phyloP scores from a whole-genome alignment of 2,329 filamentous ascomycete genomes.

The Beauveria sp. region DNA sequence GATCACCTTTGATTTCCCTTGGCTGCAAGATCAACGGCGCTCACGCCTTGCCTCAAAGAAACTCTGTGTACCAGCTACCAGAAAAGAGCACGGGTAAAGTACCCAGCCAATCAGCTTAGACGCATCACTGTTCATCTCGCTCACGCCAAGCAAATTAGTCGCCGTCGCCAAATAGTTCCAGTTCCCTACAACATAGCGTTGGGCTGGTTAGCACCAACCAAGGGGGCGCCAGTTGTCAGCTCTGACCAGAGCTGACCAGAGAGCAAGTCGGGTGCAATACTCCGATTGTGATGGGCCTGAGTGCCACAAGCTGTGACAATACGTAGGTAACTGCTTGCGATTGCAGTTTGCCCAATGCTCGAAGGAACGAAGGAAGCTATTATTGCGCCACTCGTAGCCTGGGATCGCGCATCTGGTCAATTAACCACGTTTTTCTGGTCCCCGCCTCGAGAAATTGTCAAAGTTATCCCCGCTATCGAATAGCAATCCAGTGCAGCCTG shows the following conservation, averaged over 20 bases:
- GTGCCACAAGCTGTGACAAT: background rate
- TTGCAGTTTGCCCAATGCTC: background rate
- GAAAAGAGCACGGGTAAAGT: background rate
- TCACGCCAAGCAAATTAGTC: constrained; percentile 5
- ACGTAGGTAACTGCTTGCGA: background rate
- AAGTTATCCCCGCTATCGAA: background rate
- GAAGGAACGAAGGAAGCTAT: background rate
- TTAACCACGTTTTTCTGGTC: background rate
- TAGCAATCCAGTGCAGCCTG: background rate
- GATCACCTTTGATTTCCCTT: background rate
- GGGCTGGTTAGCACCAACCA: background rate
- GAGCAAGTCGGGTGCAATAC: background rate
- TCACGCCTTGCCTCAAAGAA: background rate
- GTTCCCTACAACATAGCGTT: background rate
- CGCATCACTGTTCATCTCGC: background rate
- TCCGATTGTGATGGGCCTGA: background rate
- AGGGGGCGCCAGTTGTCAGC: background rate
- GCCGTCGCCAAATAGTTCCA: background rate
- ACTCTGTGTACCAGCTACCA: background rate
- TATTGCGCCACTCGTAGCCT: background rate
- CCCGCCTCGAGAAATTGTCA: background rate
- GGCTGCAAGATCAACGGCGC: background rate
- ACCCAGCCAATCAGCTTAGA: background rate
- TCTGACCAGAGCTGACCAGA: too few relatives aligned
- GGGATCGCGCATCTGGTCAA: background rate